Conservation (phyloP, 352 stramenopile genomes). For the Globisporangium nagaii region DNA sequence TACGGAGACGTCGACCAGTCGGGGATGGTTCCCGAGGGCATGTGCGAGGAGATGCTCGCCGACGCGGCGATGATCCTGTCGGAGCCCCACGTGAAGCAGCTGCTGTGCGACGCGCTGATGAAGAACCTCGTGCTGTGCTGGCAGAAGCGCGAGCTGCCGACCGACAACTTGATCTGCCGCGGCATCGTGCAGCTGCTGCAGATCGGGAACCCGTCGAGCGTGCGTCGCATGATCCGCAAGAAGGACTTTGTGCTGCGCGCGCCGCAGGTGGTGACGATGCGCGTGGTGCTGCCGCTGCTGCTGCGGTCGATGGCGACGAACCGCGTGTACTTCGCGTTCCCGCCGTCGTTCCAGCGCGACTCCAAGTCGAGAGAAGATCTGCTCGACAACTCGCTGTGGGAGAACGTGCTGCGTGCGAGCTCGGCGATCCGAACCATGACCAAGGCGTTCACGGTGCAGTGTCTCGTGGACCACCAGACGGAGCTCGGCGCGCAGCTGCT, state of each 20-base stretch:
- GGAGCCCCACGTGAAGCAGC: conserved; percentile 72
- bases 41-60: conserved; percentile 70
- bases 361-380: conserved; percentile 42
- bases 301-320: conserved; percentile 55
- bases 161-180: conserved; percentile 70
- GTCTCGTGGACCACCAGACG: conserved; percentile 51
- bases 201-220: conserved; percentile 69
- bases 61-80: conserved; percentile 74
- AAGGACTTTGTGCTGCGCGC: conserved; percentile 76
- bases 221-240: conserved; percentile 82
- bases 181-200: conserved; percentile 83
- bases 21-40: conserved; percentile 77
- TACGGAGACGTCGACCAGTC: conserved; percentile 71
- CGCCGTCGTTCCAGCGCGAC: conserved; percentile 26
- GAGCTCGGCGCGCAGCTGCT: conserved; percentile 50
- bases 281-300: conserved; percentile 66
- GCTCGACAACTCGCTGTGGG: conserved; percentile 43
- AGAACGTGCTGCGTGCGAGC: conserved; percentile 65
- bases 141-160: conserved; percentile 68
- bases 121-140: conserved; percentile 56
- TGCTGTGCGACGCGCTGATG: conserved; percentile 72
- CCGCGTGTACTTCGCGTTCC: conserved; percentile 39
- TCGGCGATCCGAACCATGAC: conserved; percentile 63
- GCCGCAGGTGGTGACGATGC: conserved; percentile 76
- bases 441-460: conserved; percentile 67